A percentile compares a stretch with the other conserved stretches of the same genome.
These are phyloP conservation scores for Oryza punctata DNA, from an alignment of 176 grass and related monocot genomes.

Conservation along the genomic window DNA sequence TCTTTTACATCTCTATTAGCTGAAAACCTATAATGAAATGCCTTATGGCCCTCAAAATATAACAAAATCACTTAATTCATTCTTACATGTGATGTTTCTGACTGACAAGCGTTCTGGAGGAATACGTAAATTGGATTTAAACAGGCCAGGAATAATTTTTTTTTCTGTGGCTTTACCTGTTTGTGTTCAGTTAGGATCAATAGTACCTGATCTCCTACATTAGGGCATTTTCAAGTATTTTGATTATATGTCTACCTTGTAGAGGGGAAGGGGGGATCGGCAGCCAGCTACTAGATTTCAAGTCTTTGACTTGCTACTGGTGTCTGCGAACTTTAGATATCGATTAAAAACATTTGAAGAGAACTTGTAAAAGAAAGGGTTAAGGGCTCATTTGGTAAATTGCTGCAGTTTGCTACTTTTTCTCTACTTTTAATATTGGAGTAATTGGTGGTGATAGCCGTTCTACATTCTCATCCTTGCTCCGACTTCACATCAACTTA, in stretches of 20 bases:
- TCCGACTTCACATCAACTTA: no score
- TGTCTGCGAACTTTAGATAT: no score
- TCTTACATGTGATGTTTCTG: neutral
- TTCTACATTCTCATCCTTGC: no score
- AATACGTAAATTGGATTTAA: constrained; percentile 4
- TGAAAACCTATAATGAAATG: neutral
- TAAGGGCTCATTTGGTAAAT: no score
- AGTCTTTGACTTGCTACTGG: no score
- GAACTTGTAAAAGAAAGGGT: no score
- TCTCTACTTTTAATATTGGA: no score
- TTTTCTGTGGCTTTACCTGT: neutral
- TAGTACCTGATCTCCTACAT: neutral
- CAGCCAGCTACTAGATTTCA: no score
- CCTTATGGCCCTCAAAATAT: neutral
- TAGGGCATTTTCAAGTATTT: neutral
- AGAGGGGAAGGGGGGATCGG: no score
- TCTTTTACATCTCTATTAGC: neutral
- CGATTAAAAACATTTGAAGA: no score
- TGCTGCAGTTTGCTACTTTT: no score
- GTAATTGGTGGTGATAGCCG: no score
- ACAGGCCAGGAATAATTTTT: neutral
- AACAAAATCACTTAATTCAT: neutral
- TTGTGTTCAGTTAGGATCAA: neutral
- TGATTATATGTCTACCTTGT: neutral
- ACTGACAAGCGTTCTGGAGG: neutral